Conservation (phyloP, 495 filamentous ascomycete species). For the Daldinia concentrica region DNA sequence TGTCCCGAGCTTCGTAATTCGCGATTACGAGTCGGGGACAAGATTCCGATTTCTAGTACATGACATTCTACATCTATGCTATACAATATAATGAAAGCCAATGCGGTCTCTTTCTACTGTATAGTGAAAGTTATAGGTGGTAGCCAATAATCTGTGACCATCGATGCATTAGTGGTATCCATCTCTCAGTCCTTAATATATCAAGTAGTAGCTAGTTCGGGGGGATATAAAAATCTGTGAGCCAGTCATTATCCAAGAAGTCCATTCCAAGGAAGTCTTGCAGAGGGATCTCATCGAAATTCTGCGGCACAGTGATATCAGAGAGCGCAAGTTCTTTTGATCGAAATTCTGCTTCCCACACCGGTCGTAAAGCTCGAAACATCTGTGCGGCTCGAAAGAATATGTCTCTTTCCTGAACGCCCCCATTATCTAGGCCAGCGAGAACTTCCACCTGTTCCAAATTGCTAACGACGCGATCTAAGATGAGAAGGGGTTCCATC, state of each 20-base stretch:
- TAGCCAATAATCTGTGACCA: neutral
- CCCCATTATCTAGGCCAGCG: neutral
- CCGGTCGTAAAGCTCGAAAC: neutral
- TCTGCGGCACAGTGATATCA: neutral
- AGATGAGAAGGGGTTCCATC: neutral
- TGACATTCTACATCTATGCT: neutral
- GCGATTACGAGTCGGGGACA: neutral
- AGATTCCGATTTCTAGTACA: neutral
- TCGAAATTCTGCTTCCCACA: neutral
- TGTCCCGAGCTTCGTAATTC: neutral
- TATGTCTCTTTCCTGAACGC: neutral
- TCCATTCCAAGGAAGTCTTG: neutral
- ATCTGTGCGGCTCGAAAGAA: conserved; percentile 6
- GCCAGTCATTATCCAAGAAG: neutral
- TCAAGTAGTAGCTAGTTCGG: neutral
- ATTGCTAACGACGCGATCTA: neutral
- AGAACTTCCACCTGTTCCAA: neutral
- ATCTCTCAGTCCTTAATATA: neutral
- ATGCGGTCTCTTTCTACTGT: neutral
- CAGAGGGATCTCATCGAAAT: neutral
- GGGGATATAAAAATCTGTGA: neutral
- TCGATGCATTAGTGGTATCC: neutral
- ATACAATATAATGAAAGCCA: neutral
- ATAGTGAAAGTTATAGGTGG: neutral
- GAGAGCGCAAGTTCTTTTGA: neutral